Percentiles rank a stretch among this genome's conserved stretches.
Conservation (phyloP, 2,329 filamentous ascomycete species). For the Aspergillus chevalieri region DNA sequence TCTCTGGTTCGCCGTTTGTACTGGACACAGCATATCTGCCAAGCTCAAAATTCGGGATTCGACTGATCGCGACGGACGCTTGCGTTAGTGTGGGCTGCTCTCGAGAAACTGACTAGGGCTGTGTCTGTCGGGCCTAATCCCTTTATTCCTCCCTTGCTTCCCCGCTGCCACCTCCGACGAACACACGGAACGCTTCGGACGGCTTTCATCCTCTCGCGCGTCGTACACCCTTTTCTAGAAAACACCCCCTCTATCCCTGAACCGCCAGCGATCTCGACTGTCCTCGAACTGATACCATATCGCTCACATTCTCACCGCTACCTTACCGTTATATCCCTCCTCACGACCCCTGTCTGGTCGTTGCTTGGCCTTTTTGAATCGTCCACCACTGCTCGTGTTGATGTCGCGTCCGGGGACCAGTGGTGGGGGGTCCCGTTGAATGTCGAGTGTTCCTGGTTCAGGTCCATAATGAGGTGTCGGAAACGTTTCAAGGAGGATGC, state of each 20-base stretch:
- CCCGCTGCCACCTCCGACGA: not conserved
- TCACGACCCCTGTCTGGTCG: constrained; percentile 4
- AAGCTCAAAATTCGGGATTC: constrained; percentile 11
- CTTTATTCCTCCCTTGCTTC: constrained; percentile 21
- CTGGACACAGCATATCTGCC: constrained; percentile 19
- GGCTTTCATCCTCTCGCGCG: constrained; percentile 1
- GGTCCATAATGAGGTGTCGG: constrained; percentile 41
- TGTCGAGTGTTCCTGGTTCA: constrained; percentile 16
- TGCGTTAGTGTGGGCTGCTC: constrained; percentile 17
- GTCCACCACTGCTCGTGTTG: constrained; percentile 14
- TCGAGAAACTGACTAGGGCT: constrained; percentile 15
- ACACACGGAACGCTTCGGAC: not conserved
- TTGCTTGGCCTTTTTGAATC: constrained; percentile 13
- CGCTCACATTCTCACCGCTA: too few species aligned
- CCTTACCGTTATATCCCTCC: not conserved
- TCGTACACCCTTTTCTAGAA: not conserved
- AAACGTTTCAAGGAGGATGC: constrained; percentile 39
- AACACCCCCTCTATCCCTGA: constrained; percentile 1
- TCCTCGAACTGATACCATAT: not conserved
- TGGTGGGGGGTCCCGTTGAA: constrained; percentile 25
- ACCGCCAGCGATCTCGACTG: not conserved
- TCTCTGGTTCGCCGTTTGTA: not conserved
- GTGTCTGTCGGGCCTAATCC: constrained; percentile 14
- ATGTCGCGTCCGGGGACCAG: constrained; percentile 19
- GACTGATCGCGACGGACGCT: constrained; percentile 21